Evolutionary conservation across 108 stramenopile species (phyloP).

Genomic region (Craspedostauros australis): DNA sequence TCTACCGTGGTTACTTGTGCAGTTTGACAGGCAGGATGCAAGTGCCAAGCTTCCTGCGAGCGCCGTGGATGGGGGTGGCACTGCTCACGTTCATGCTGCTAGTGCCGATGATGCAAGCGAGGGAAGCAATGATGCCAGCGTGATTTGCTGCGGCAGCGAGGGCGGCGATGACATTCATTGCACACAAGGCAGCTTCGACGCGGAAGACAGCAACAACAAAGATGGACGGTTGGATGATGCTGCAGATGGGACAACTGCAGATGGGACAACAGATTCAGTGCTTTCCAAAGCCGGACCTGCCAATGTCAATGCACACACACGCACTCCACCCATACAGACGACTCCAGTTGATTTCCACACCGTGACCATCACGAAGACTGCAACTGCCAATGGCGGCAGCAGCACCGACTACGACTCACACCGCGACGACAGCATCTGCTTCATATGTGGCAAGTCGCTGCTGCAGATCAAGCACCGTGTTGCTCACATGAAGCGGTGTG

Average conservation of each 20-base stretch:
- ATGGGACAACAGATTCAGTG: background rate
- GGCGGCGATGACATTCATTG: slow-evolving; percentile 27
- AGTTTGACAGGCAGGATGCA: too few relatives aligned
- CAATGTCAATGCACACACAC: background rate
- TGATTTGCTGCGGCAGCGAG: slow-evolving; percentile 21
- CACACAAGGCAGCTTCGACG: slow-evolving; percentile 8
- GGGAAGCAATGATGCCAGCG: too few relatives aligned
- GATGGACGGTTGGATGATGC: background rate
- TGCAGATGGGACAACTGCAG: too few relatives aligned
- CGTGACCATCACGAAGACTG: background rate
- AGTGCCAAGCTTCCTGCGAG: too few relatives aligned
- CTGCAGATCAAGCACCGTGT: slow-evolving; percentile 48
- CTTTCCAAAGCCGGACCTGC: background rate
- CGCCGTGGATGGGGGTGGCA: too few relatives aligned
- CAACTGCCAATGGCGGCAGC: background rate
- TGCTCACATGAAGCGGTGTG: slow-evolving; percentile 78
- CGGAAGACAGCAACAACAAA: slow-evolving; percentile 3
- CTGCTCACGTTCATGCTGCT: too few relatives aligned
- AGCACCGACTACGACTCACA: background rate
- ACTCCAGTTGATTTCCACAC: background rate
- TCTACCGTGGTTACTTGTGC: too few relatives aligned
- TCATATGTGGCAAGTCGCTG: slow-evolving; percentile 60
- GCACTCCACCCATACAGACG: background rate
- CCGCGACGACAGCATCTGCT: slow-evolving; percentile 29
- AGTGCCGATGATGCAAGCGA: too few relatives aligned